phyloP scores from a whole-genome alignment of 2,329 filamentous ascomycete genomes.

The Epichloe gansuensis region DNA sequence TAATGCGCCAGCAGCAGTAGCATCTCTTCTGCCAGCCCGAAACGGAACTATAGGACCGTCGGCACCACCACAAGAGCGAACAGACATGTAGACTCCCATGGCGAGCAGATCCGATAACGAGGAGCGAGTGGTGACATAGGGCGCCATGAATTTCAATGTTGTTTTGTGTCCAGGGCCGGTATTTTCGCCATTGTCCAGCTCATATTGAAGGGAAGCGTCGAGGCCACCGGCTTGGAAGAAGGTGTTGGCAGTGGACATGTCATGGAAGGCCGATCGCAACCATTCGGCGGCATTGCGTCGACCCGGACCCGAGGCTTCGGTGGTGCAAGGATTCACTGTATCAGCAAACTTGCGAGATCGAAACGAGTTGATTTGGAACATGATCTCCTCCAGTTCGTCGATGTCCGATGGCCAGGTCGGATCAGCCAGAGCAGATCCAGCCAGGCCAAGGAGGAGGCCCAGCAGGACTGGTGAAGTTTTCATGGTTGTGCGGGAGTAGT shows the following conservation, averaged over 20 bases:
- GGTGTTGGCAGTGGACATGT: constrained; percentile 43
- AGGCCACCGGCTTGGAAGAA: constrained; percentile 37
- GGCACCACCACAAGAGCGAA: constrained; percentile 46
- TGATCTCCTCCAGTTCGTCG: constrained; percentile 52
- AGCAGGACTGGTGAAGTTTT: constrained; percentile 15
- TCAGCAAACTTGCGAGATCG: constrained; percentile 41
- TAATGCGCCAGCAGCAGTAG: constrained; percentile 28
- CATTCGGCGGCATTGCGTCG: constrained; percentile 48
- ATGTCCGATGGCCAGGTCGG: constrained; percentile 47
- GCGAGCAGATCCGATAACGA: constrained; percentile 46
- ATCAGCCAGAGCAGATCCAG: constrained; percentile 25
- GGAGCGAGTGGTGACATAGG: constrained; percentile 36
- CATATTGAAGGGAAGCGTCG: constrained; percentile 48
- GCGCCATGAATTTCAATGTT: constrained; percentile 40
- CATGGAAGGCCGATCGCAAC: constrained; percentile 48
- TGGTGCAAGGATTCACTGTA: constrained; percentile 43
- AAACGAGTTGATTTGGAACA: constrained; percentile 45
- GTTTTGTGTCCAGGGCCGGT: constrained; percentile 40
- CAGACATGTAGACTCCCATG: constrained; percentile 43
- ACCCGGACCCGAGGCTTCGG: constrained; percentile 37
- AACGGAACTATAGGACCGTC: constrained; percentile 30
- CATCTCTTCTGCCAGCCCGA: constrained; percentile 41
- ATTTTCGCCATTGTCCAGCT: constrained; percentile 42
- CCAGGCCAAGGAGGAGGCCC: constrained; percentile 25
- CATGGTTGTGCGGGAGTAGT: constrained; percentile 9